Evolutionary conservation across 495 filamentous ascomycete species (phyloP), one percentile per base, ranked within the genome.

Genomic region (Talaromyces borbonicus): DNA sequence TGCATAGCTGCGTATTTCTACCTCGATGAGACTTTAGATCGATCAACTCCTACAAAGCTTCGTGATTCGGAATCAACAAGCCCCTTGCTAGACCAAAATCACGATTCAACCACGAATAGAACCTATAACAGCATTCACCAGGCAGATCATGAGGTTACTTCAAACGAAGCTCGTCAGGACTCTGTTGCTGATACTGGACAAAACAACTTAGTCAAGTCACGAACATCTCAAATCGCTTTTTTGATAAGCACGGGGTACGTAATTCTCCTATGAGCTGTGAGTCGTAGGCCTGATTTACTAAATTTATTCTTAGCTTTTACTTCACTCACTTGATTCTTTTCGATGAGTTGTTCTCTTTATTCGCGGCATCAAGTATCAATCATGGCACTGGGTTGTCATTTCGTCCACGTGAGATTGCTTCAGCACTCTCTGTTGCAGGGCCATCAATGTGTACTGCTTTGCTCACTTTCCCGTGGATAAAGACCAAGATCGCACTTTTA

Each of bases 241-340:
- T 40, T 40, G 15, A 3, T 40, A 20, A 40, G 37, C 15, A 22
- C 37, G 22, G 37, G 14, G 37, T 40, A 40, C 8, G 23, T 40
- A 14, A 32, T 25, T 5, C 18, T 40, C 37, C n/a, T 4, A 3
- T 7, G 12, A 40, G 9, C 4, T 38, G 6, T 14, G 19, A 38
- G 19, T 9, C 29, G n/a, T 32, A 20, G n/a, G 4, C 37, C 8
- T 4, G 8, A 4, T 40, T 25, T 25, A 11, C 37, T 40, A 20
- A 40, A 4, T 40, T 8, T 4, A 4, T 5, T 40, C 12, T 3
- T 5, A 40, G 37, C 11, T 40, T 40, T 18, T 40, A 40, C 37
- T 40, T 40, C 37, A 40, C 37, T n/a, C 37, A 40, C 23, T 18
- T 40, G 18, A 40, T 40, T 16, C 37, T 40, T 25, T 40, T 40